These are phyloP conservation scores for Pseudogymnoascus sp. DNA, from an alignment of 2,329 filamentous ascomycete species.

Conservation along the genomic window DNA sequence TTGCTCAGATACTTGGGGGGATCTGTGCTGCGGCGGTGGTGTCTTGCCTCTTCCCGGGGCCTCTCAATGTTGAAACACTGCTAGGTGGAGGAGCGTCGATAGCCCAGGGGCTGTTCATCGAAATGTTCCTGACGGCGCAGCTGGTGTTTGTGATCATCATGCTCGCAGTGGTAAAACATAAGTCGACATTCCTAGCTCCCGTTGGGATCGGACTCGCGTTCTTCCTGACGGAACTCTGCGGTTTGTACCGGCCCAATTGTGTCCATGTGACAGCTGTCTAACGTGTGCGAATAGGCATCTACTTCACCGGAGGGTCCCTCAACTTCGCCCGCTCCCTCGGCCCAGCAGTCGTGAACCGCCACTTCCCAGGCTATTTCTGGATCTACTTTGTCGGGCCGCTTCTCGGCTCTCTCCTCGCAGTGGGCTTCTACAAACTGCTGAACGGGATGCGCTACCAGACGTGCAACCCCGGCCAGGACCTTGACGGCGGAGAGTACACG, in stretches of 20 bases:
- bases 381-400: constrained; percentile 45
- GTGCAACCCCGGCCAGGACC: constrained; percentile 42
- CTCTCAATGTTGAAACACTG: constrained; percentile 35
- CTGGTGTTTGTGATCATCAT: constrained; percentile 43
- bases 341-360: constrained; percentile 35
- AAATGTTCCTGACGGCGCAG: constrained; percentile 41
- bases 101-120: constrained; percentile 41
- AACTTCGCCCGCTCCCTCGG: constrained; percentile 41
- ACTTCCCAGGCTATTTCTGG: constrained; percentile 38
- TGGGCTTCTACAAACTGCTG: constrained; percentile 41
- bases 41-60: constrained; percentile 35
- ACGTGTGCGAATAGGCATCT: constrained; percentile 29
- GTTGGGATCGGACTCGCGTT: constrained; percentile 40
- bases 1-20: constrained; percentile 28
- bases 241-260: constrained; percentile 17
- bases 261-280: background rate
- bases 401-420: constrained; percentile 41
- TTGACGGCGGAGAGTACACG: background rate
- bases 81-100: constrained; percentile 33
- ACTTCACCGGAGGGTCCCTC: constrained; percentile 40
- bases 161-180: constrained; percentile 43
- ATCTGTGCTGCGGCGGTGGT: constrained; percentile 36
- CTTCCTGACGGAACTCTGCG: constrained; percentile 37
- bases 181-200: constrained; percentile 39
- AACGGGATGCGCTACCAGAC: constrained; percentile 44